Conservation (phyloP, 192 early-diverging fungal genomes). For the Jimgerdemannia flammicorona region DNA sequence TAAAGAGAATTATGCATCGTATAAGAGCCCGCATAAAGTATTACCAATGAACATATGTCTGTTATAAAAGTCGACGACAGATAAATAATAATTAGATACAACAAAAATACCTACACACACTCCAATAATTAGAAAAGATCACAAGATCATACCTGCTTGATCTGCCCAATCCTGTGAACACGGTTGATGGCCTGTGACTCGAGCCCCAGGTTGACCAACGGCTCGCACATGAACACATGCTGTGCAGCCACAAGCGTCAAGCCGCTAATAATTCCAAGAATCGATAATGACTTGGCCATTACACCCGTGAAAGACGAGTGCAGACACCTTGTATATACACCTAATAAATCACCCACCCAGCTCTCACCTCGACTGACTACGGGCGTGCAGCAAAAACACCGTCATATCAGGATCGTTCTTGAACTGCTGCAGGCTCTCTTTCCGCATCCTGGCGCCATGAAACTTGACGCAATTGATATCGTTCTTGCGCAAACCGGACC, state of each 20-base stretch:
- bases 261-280: slow-evolving; percentile 16
- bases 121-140: neutral
- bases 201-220: slow-evolving; percentile 32
- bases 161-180: slow-evolving; percentile 41
- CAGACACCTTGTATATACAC: too few species aligned
- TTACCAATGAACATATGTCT: too few species aligned
- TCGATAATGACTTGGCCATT: too few species aligned
- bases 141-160: slow-evolving; percentile 21
- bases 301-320: too few species aligned
- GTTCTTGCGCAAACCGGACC: slow-evolving; percentile 24
- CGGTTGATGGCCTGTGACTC: slow-evolving; percentile 41
- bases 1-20: too few species aligned
- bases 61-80: neutral
- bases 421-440: slow-evolving; percentile 27
- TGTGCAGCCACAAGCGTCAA: slow-evolving; percentile 34
- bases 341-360: too few species aligned
- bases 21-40: too few species aligned
- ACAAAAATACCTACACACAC: neutral
- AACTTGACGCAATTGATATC: slow-evolving; percentile 35
- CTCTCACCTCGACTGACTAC: slow-evolving; percentile 39
- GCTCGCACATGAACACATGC: slow-evolving; percentile 39
- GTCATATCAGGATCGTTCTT: slow-evolving; percentile 20
- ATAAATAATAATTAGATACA: neutral
- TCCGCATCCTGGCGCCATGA: slow-evolving; percentile 12
- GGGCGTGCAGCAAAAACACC: slow-evolving; percentile 37